Percentiles rank a stretch among this genome's conserved stretches.
Conservation (phyloP, 352 stramenopile genomes). For the Globisporangium okanoganense region DNA sequence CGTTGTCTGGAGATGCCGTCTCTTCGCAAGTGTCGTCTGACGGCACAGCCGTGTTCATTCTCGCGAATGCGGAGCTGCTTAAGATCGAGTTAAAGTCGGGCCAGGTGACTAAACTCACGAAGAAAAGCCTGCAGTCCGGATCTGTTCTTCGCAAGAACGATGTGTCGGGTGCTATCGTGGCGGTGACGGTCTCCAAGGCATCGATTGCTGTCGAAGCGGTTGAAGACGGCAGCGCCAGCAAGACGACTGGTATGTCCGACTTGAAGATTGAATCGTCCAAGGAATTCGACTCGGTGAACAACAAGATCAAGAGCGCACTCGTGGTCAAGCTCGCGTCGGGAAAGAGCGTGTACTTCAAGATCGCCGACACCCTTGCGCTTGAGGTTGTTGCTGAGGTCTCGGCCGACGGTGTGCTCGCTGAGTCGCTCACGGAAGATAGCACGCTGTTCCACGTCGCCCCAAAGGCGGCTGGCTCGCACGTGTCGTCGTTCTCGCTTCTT, state of each 20-base stretch:
- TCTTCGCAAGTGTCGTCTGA: constrained; percentile 48
- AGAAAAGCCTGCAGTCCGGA: constrained; percentile 3
- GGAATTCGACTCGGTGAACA: constrained; percentile 37
- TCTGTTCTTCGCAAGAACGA: constrained; percentile 18
- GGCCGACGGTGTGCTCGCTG: constrained; percentile 36
- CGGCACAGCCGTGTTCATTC: constrained; percentile 41
- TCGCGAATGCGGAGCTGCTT: constrained; percentile 37
- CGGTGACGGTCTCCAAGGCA: constrained; percentile 12
- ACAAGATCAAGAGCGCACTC: constrained; percentile 36
- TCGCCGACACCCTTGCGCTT: constrained; percentile 34
- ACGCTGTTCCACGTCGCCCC: constrained; percentile 51
- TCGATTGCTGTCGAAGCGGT: constrained; percentile 15
- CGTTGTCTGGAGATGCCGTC: constrained; percentile 24
- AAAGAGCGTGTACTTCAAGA: constrained; percentile 56
- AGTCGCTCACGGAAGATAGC: constrained; percentile 51
- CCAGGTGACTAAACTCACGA: constrained; percentile 14
- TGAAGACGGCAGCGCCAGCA: constrained; percentile 7
- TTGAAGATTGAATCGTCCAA: constrained; percentile 18
- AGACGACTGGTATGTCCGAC: constrained; percentile 6
- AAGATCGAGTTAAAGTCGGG: constrained; percentile 34
- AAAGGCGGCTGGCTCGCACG: constrained; percentile 18
- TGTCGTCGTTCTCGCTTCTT: constrained; percentile 42
- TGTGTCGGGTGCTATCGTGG: constrained; percentile 13
- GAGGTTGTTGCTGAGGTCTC: constrained; percentile 37
- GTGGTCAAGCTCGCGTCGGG: constrained; percentile 48